Base-by-base conservation (phyloP, 1,139 yeast species). In the Casaregolazyma lundiana region DNA sequence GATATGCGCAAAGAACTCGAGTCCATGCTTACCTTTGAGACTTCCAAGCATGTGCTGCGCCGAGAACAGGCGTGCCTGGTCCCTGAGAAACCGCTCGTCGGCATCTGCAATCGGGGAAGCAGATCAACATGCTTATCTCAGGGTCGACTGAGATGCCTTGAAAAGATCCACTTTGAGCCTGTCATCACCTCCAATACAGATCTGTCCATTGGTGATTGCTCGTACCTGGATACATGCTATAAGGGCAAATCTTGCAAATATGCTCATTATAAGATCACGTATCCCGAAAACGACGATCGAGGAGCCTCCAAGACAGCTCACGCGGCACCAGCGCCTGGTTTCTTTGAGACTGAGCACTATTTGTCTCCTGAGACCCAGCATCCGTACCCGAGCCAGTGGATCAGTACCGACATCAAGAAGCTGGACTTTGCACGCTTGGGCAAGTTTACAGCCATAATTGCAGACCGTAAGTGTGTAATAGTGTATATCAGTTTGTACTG, bases 201-300 rank as follows among this genome's bases (percentile, higher is more conserved):
- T 58, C 49, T 66, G 1, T 67, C 72, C 18, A 64, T 87, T n/a
- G 97, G 97, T 0, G 97, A 90, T 63, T 90, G 97, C 60, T 89
- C 96, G 3, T 90, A 90, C 60, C 72, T 90, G 52, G 97, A 90
- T 62, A 89, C 97, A 1, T 90, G 97, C 59, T 96, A 87, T 66
- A 88, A 89, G 64, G 77, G 85, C 65, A 80, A 78, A 53, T 71
- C 80, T 3, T 90, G 97, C 64, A 72, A 95, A 24, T 90, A 85
- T 62, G 72, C 87, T 38, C 97, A 90, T 65, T 90, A 89, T 63
- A 72, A 75, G 51, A 84, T 59, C 58, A 70, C 58, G 50, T 54
- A 56, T 22, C 59, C 69, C 37, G 57, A 59, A 4, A 19, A 24
- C 7, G 36, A 22, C 2, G 41, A 30, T 17, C 35, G 20, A 15